Percentiles rank a stretch among this genome's conserved stretches.
These are phyloP conservation scores for Vicia villosa DNA, from an alignment of 306 rosid genomes.

Conservation along the genomic window DNA sequence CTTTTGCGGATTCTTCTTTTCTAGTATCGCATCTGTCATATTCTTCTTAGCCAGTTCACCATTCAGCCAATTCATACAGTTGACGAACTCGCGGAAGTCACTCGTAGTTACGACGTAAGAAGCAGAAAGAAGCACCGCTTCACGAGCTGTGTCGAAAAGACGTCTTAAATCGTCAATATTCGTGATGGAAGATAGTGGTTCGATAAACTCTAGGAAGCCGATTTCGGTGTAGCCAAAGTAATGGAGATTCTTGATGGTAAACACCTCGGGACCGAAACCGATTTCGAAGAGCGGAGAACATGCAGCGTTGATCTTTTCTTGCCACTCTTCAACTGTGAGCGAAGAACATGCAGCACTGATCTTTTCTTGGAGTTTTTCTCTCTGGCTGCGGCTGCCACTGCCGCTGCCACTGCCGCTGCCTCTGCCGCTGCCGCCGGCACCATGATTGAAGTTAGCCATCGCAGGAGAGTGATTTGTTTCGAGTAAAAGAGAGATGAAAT, in stretches of 20 bases:
- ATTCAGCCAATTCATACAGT: background rate
- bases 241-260: background rate
- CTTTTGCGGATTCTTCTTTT: background rate
- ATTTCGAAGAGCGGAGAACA: background rate
- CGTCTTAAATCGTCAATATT: background rate
- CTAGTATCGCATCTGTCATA: background rate
- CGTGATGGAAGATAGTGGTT: background rate
- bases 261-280: background rate
- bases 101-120: background rate
- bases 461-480: too few relatives aligned
- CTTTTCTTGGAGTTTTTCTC: background rate
- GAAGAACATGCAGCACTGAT: background rate
- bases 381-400: too few relatives aligned
- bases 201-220: background rate
- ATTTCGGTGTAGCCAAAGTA: background rate
- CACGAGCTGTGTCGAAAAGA: too few relatives aligned
- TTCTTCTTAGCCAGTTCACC: background rate
- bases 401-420: too few relatives aligned
- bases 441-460: too few relatives aligned
- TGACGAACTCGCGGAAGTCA: background rate
- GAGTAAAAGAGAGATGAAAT: too few relatives aligned
- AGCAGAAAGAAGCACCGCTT: too few relatives aligned
- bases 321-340: background rate
- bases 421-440: too few relatives aligned
- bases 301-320: background rate